phyloP scores from a whole-genome alignment of 2,329 filamentous ascomycete species.

The Arthroderma uncinatum region DNA sequence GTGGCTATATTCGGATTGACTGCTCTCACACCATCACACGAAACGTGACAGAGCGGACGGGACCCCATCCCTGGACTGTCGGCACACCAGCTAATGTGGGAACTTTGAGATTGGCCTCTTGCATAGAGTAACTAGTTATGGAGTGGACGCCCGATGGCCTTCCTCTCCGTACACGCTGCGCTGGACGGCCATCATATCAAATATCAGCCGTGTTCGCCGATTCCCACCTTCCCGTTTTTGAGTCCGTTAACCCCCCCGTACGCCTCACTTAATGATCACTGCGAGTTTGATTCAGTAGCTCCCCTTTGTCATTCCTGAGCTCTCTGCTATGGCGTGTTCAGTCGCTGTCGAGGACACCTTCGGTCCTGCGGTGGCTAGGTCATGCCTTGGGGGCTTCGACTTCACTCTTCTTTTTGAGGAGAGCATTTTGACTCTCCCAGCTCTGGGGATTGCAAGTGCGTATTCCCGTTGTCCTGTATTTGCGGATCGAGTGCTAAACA shows the following conservation, averaged over 20 bases:
- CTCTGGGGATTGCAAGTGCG: constrained; percentile 7
- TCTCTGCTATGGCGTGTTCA: constrained; percentile 7
- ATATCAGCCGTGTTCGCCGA: neutral
- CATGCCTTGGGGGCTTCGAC: constrained; percentile 22
- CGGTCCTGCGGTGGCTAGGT: constrained; percentile 19
- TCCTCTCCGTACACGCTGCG: neutral
- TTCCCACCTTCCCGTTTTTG: neutral
- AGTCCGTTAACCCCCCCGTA: neutral
- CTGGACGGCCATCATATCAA: neutral
- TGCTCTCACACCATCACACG: too few species aligned
- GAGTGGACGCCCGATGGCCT: neutral
- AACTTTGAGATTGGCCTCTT: too few species aligned
- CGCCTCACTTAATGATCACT: neutral
- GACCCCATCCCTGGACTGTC: too few species aligned
- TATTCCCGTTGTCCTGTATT: neutral
- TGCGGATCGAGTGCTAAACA: neutral
- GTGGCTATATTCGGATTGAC: too few species aligned
- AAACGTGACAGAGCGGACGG: too few species aligned
- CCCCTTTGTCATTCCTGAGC: neutral
- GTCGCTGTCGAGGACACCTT: constrained; percentile 18
- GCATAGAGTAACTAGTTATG: too few species aligned
- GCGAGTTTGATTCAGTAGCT: neutral
- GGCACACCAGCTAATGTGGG: too few species aligned
- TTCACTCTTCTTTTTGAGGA: constrained; percentile 26
- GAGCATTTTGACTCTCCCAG: constrained; percentile 16